phyloP scores from a whole-genome alignment of 192 early-diverging fungal genomes.

The Rhizoclosmatium globosum region DNA sequence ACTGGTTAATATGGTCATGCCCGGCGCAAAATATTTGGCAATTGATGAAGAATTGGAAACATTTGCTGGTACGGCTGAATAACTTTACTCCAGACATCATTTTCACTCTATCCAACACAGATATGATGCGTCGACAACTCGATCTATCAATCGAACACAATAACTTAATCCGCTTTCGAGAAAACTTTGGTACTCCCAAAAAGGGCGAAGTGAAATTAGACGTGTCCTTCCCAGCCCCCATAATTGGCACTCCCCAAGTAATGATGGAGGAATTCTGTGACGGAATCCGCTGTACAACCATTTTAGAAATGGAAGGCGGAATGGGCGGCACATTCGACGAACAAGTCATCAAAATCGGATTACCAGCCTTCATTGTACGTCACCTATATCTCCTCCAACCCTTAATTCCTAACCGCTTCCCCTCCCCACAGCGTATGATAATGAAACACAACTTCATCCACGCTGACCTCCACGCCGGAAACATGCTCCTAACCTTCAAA shows the following conservation, averaged over 20 bases:
- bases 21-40: constrained; percentile 82
- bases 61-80: constrained; percentile 63
- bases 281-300: constrained; percentile 75
- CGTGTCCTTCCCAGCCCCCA: constrained; percentile 68
- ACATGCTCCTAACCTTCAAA: constrained; percentile 83
- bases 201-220: neutral
- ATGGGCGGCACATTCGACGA: constrained; percentile 68
- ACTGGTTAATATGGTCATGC: constrained; percentile 67
- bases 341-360: constrained; percentile 79
- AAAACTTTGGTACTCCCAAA: constrained; percentile 39
- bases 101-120: neutral
- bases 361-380: constrained; percentile 75
- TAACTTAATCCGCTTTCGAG: constrained; percentile 65
- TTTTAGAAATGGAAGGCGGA: constrained; percentile 66
- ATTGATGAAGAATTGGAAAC: constrained; percentile 85
- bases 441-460: constrained; percentile 51
- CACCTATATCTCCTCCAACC: constrained; percentile 3
- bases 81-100: no score
- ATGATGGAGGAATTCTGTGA: constrained; percentile 84
- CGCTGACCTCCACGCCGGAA: constrained; percentile 79
- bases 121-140: constrained; percentile 91
- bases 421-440: constrained; percentile 78
- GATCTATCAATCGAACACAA: constrained; percentile 84
- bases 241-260: constrained; percentile 62
- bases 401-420: neutral